Conservation (phyloP, 2,329 filamentous ascomycete species). For the Nakataea oryzae region DNA sequence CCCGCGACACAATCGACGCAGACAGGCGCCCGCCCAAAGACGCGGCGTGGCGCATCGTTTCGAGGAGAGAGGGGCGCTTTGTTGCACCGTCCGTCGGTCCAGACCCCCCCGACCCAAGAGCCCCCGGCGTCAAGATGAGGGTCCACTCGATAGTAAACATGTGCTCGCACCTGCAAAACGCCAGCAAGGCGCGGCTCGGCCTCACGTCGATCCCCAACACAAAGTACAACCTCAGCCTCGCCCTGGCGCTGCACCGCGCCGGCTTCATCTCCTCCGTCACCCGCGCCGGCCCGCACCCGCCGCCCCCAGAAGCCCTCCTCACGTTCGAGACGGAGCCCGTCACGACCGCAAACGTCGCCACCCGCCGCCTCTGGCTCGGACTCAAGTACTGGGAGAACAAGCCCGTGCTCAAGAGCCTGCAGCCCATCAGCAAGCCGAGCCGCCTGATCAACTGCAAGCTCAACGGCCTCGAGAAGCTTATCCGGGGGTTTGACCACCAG, state of each 20-base stretch:
- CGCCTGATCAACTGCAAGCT: constrained; percentile 58
- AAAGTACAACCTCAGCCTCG: constrained; percentile 68
- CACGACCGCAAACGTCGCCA: constrained; percentile 61
- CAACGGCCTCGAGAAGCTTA: constrained; percentile 50
- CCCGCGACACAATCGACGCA: neutral
- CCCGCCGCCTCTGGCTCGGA: constrained; percentile 73
- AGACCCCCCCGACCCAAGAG: neutral
- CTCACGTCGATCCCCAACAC: constrained; percentile 74
- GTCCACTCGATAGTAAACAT: constrained; percentile 67
- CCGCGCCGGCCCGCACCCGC: constrained; percentile 51
- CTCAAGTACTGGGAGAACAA: constrained; percentile 82
- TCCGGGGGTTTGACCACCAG: constrained; percentile 58
- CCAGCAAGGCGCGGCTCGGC: constrained; percentile 69
- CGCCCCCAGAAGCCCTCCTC: constrained; percentile 32
- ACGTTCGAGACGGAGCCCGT: constrained; percentile 42
- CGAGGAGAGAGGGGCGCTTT: neutral
- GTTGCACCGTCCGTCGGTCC: neutral
- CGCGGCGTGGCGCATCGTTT: too few relatives aligned
- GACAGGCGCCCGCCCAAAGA: too few relatives aligned
- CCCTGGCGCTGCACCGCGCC: constrained; percentile 68
- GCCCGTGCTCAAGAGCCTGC: constrained; percentile 62
- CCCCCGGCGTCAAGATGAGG: constrained; percentile 18
- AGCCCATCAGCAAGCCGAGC: constrained; percentile 63
- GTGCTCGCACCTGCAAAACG: constrained; percentile 88
- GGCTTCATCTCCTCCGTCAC: constrained; percentile 75